Conservation (phyloP, 2,329 filamentous ascomycete genomes). For the Epichloe brachyelytri region DNA sequence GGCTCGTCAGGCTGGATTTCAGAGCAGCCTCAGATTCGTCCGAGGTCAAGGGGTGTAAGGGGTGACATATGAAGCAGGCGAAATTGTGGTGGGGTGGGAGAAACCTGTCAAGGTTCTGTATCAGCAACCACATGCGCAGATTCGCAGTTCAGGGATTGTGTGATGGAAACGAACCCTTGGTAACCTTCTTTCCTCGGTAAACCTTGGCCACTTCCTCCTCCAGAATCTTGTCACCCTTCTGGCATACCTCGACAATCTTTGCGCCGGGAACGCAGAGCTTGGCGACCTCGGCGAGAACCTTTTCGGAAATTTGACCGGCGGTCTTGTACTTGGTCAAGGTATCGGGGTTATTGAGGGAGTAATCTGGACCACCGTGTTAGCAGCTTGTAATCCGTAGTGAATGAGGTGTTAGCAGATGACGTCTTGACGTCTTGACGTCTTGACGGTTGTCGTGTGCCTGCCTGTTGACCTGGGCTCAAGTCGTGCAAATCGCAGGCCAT, state of each 20-base stretch:
- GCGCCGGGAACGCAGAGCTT: slow-evolving; percentile 65
- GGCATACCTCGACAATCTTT: slow-evolving; percentile 89
- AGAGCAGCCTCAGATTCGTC: slow-evolving; percentile 74
- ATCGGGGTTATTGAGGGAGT: slow-evolving; percentile 80
- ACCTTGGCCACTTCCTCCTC: slow-evolving; percentile 91
- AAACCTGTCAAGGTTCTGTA: slow-evolving; percentile 44
- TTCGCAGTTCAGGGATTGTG: not conserved
- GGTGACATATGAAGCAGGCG: slow-evolving; percentile 85
- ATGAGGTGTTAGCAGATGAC: not conserved
- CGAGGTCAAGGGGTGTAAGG: slow-evolving; percentile 83
- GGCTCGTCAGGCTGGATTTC: slow-evolving; percentile 72
- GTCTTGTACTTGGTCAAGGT: slow-evolving; percentile 99
- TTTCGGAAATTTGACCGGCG: slow-evolving; percentile 87
- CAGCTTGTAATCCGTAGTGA: not conserved
- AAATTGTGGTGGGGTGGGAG: slow-evolving; percentile 88
- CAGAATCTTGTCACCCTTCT: slow-evolving; percentile 88
- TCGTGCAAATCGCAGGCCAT: not conserved
- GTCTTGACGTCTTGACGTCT: not conserved
- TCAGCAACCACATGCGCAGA: slow-evolving; percentile 1
- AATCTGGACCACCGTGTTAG: slow-evolving; percentile 42
- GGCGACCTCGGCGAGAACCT: slow-evolving; percentile 77
- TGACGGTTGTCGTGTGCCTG: slow-evolving; percentile 3
- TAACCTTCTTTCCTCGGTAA: slow-evolving; percentile 95
- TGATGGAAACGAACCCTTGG: slow-evolving; percentile 53
- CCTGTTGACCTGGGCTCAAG: not conserved